Base-by-base conservation (phyloP, 768 basidiomycete species). In the Amanita subjunquillea region DNA sequence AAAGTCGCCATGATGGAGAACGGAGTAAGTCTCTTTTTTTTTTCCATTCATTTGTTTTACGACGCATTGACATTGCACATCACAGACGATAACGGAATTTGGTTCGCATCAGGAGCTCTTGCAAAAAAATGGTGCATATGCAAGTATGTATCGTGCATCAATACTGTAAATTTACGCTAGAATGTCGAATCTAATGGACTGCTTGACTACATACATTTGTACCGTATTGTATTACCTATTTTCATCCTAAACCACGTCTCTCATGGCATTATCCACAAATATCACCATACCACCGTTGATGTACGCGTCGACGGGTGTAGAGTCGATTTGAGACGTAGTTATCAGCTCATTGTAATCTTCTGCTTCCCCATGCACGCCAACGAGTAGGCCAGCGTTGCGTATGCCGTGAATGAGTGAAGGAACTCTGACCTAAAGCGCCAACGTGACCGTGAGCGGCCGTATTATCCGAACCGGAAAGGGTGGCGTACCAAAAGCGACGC, bases 391-490 rank as follows among this genome's bases (percentile, higher is more conserved):
- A 17, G 86, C 82, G 63, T 89, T 91, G 60, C 91, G 83, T 62
- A 96, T 86, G 3, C 85, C 89, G 58, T 89, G 83, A 48, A 93
- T 83, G 56, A 98, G 71, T 36, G 91, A 91, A 40, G 95, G 94
- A 27, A 96, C 92, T 62, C 87, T 83, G 34, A 83, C 75, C 92
- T 92, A 30, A n/a, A 29, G 23, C 45, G 38, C 32, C 41, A 32
- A 46, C 42, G 37, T 48, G 39, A 36, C 32, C 48, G 37, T 53
- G 37, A 40, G 36, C 13, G 49, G 25, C 17, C 34, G 52, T 10
- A 57, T 48, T 41, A 25, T 20, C 48, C 41, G 30, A 48, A 55
- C 32, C 36, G 27, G 51, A 49, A 40, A n/a, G 6, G 6, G n/a
- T 30, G 43, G 69, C 82, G 67, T 63, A 96, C 95, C 71, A 98